Percentiles rank a stretch among this genome's conserved stretches.
phyloP scores from a whole-genome alignment of 2,329 filamentous ascomycete genomes.

The Diaporthe sp. region DNA sequence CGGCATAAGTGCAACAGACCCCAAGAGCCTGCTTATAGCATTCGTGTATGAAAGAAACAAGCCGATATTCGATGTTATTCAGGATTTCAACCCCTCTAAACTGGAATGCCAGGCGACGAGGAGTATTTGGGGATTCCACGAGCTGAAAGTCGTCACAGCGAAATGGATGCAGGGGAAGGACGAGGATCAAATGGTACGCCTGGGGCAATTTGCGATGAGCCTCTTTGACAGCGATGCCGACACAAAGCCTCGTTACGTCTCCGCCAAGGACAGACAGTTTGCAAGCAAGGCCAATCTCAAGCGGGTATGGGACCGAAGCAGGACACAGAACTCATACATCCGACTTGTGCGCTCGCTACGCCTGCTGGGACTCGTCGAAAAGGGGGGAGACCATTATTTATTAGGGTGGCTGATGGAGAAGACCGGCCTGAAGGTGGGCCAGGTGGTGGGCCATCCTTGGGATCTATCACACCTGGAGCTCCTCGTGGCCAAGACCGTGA shows the following conservation, averaged over 20 bases:
- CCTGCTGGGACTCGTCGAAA: too few species aligned
- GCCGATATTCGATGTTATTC: not conserved
- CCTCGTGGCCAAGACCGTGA: too few species aligned
- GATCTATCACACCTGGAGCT: too few species aligned
- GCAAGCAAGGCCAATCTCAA: too few species aligned
- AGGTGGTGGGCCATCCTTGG: too few species aligned
- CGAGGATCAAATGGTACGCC: not conserved
- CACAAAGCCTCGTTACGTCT: too few species aligned
- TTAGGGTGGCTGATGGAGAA: too few species aligned
- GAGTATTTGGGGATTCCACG: not conserved
- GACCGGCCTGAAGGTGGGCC: too few species aligned
- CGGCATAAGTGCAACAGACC: not conserved
- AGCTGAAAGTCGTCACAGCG: not conserved
- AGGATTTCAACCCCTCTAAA: not conserved
- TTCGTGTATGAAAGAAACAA: not conserved
- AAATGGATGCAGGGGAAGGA: not conserved
- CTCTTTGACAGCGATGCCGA: not conserved
- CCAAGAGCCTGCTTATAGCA: not conserved
- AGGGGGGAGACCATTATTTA: too few species aligned
- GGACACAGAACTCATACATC: too few species aligned
- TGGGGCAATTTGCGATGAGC: not conserved
- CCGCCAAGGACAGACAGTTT: not conserved
- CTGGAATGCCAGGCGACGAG: not conserved
- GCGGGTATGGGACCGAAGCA: too few species aligned
- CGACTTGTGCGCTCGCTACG: too few species aligned